A percentile compares a stretch with the other conserved stretches of the same genome.
Evolutionary conservation across 2,329 filamentous ascomycete genomes (phyloP).

Genomic region (Camptophora hylomeconis): DNA sequence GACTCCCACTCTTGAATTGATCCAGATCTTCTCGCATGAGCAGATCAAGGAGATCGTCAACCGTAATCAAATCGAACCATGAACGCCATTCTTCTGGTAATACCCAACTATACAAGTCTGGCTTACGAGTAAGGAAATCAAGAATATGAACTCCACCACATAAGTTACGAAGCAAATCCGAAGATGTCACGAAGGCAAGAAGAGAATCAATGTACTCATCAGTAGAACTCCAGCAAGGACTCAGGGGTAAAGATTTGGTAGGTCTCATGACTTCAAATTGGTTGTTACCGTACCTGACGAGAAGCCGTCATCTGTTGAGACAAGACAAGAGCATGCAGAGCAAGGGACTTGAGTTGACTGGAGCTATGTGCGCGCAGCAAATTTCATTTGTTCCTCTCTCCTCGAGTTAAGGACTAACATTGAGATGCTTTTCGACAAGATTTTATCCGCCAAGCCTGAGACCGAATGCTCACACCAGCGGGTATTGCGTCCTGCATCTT

Average conservation of each 20-base stretch:
- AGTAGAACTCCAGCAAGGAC: constrained; percentile 52
- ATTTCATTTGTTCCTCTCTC: too few species aligned
- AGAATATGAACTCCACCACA: constrained; percentile 95
- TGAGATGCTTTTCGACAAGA: too few species aligned
- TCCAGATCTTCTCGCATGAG: constrained; percentile 65
- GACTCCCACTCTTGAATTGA: constrained; percentile 18
- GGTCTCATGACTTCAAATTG: too few species aligned
- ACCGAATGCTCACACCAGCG: too few species aligned
- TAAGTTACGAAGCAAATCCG: constrained; percentile 69
- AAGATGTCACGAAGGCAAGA: constrained; percentile 60
- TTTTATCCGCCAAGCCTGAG: too few species aligned
- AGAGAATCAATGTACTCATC: constrained; percentile 72
- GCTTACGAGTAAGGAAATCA: constrained; percentile 82
- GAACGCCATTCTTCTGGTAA: constrained; percentile 68
- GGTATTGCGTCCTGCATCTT: too few species aligned
- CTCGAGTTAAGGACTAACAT: too few species aligned
- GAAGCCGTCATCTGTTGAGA: too few species aligned
- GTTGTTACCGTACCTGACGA: too few species aligned
- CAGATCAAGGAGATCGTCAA: constrained; percentile 67
- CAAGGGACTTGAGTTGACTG: too few species aligned
- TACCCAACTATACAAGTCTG: constrained; percentile 66
- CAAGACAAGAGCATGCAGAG: too few species aligned
- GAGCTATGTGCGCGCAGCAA: too few species aligned
- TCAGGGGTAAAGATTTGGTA: constrained; percentile 46
- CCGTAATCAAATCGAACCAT: constrained; percentile 59